Evolutionary conservation across 805 yeast species (phyloP), one percentile per base, ranked within the genome.

Genomic region (Candida ponderosae): DNA sequence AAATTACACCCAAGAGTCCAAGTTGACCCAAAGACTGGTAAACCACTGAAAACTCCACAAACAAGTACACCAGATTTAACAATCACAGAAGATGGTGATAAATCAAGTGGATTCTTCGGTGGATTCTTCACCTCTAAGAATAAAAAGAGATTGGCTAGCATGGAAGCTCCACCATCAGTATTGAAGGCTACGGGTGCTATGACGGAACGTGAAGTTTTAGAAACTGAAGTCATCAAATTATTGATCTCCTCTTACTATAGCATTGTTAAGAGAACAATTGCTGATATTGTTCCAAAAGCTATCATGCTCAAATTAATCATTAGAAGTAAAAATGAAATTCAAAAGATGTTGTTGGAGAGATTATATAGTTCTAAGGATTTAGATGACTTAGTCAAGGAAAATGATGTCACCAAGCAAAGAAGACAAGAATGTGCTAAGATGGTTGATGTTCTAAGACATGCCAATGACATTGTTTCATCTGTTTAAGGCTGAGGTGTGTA

Each of bases 101-200:
- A 68, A 37, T 46, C 68, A 28, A 75, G 79, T 36, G 95, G 97
- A 5, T 93, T 90, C 65, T 93, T 93, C 60, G 96, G 97, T 38
- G 95, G 96, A 1, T 90, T 93, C 58, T 93, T 93, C 63, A 77
- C 89, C 9, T 76, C 90, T 5, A 89, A 88, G 64, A 87, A 87
- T 60, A 93, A 89, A 66, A 89, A 89, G 74, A 81, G 93, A 63
- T 71, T 89, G 52, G 97, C 94, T 21, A 79, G 86, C 16, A 84
- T 90, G 90, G 98, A 90, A 62, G 90, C 97, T 3, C 98, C 98
- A 35, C 98, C 98, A 31, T 78, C 95, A 27, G 89, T 88, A 6
- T 75, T 90, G 54, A 82, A 89, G 60, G 97, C 97, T 8, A 78
- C 90, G 17, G 96, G 97, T 35, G 68, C 66, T 38, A 66, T 93